These are phyloP conservation scores for Oryza glumipatula DNA, from an alignment of 176 grass and related monocot genomes.

Conservation along the genomic window DNA sequence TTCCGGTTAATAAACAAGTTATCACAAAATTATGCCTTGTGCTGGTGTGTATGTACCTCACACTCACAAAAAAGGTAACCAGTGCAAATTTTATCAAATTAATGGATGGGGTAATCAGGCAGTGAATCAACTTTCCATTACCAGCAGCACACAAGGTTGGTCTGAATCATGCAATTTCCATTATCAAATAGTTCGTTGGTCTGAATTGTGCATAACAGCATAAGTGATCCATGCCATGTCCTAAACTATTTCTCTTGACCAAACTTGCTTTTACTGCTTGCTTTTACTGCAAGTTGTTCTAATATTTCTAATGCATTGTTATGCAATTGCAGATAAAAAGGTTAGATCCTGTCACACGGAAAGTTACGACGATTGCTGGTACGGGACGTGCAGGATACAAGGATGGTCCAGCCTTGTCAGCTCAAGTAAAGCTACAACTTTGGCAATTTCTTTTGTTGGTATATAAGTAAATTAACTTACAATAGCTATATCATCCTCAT, in stretches of 20 bases:
- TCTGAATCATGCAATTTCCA: slow-evolving; percentile 13
- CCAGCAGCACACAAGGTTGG: background rate
- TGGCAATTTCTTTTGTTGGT: background rate
- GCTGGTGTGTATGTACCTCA: background rate
- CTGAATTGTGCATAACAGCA: slow-evolving; percentile 13
- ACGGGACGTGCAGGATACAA: slow-evolving; percentile 89
- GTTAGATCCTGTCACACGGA: slow-evolving; percentile 74
- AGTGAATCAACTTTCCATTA: background rate
- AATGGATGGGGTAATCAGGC: background rate
- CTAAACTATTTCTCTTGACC: background rate
- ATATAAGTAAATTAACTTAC: slow-evolving; percentile 13
- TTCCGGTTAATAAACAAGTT: background rate
- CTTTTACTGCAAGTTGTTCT: slow-evolving; percentile 7
- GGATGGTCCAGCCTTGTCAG: slow-evolving; percentile 71
- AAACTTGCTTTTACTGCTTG: background rate
- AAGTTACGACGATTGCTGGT: slow-evolving; percentile 88
- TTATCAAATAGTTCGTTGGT: background rate
- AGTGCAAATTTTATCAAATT: background rate
- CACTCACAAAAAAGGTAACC: too few relatives aligned
- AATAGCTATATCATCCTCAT: slow-evolving; percentile 1
- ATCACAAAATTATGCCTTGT: background rate
- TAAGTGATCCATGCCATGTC: background rate
- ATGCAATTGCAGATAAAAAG: slow-evolving; percentile 80
- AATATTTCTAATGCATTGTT: slow-evolving; percentile 31
- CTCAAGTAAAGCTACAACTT: slow-evolving; percentile 70